These are phyloP conservation scores for Chaetomium cochliodes DNA, from an alignment of 495 filamentous ascomycete genomes.

Conservation along the genomic window DNA sequence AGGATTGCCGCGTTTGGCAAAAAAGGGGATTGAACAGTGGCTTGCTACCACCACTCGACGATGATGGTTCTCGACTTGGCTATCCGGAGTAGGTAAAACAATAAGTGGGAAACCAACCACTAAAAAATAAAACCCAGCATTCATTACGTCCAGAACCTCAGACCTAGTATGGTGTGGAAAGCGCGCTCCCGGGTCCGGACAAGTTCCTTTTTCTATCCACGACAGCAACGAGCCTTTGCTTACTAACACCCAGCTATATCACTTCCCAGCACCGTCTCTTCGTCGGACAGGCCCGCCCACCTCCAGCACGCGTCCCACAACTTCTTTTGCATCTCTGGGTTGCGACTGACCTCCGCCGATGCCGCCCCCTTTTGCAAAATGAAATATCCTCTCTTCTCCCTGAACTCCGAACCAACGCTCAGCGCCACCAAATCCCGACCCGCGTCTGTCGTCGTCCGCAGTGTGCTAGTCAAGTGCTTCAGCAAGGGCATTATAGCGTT, in stretches of 20 bases:
- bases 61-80: background rate
- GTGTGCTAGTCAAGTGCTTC: background rate
- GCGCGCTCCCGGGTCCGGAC: no score
- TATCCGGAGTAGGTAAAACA: no score
- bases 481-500: conserved; percentile 4
- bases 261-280: background rate
- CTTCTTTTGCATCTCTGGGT: background rate
- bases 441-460: conserved; percentile 1
- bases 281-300: background rate
- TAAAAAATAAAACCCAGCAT: no score
- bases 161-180: no score
- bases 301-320: background rate
- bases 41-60: background rate
- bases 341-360: background rate
- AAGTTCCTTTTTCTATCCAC: no score
- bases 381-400: conserved; percentile 1
- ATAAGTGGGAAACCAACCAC: no score
- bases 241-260: background rate
- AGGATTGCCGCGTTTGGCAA: conserved; percentile 3
- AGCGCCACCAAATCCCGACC: conserved; percentile 4
- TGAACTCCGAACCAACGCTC: background rate
- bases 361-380: background rate
- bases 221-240: no score
- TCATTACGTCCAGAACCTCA: no score
- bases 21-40: background rate